Base-by-base conservation (phyloP, 257 asterid genomes). In the Solanum megistacrolobum region DNA sequence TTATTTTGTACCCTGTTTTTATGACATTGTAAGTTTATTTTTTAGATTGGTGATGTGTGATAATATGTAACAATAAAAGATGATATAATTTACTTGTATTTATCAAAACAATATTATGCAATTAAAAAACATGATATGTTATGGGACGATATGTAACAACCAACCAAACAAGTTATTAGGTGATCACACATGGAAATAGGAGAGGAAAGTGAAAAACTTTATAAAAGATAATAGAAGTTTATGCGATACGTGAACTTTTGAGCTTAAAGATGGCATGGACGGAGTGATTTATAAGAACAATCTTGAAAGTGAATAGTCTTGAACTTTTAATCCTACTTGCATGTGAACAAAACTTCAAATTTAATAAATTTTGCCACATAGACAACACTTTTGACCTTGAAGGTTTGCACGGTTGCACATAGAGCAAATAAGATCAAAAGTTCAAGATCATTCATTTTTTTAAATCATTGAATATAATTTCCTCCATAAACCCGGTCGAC, bases 1-100 rank as follows among this genome's bases (percentile, higher is more conserved):
- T n/a, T 65, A 3, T 0, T 0, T 0, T 1, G 12, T 58, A 60
- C 5, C 0, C 14, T 9, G 0, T n/a, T n/a, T 65, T 65, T 29
- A 69, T 27, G 74, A 12, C 12, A 29, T 29, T 69, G 12, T 6
- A 6, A 69, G 23, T 69, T 29, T 29, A 14, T 69, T 1, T 68
- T 12, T 6, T 7, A 3, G 7, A 68, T 68, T 12, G 36, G 2
- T 68, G 11, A 27, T 68, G 5, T 12, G 36, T 27, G 4, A 1
- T 2, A 69, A 0, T 14, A 69, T 6, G 1, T 14, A 29, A 69
- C 1, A 32, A 29, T 14, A 0, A 12, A 68, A 48, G 1, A 55
- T 55, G 66, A 3, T 7, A 20, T 1, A 3, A 29, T 3, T 29
- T 29, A 69, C 4, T 29, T 69, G 3, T 27, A 27, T 27, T 13